These are phyloP conservation scores for Ilyonectria robusta DNA, from an alignment of 2,329 filamentous ascomycete genomes.

Conservation along the genomic window DNA sequence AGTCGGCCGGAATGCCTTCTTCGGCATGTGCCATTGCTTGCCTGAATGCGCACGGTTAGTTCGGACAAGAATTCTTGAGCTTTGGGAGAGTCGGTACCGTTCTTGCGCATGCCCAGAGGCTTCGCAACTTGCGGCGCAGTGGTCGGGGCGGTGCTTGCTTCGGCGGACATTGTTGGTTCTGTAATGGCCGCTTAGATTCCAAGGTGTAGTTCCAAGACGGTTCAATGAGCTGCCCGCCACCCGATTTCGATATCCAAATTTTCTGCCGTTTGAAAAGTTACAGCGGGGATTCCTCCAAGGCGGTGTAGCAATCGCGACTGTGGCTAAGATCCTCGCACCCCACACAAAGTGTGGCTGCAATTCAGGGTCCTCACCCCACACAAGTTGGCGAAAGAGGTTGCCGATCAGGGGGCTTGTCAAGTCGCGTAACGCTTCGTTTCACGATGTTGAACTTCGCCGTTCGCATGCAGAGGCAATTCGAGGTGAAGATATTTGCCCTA, in stretches of 20 bases:
- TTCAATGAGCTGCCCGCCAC: conserved; percentile 18
- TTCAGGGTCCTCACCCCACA: conserved; percentile 45
- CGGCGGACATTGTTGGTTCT: conserved; percentile 60
- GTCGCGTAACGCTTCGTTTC: conserved; percentile 36
- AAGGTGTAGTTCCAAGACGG: conserved; percentile 26
- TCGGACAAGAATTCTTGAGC: neutral
- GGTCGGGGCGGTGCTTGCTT: conserved; percentile 50
- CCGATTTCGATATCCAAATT: conserved; percentile 41
- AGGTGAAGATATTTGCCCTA: neutral
- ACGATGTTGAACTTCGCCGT: conserved; percentile 12
- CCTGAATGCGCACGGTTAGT: conserved; percentile 66
- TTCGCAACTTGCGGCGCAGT: conserved; percentile 55
- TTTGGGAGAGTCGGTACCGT: conserved; percentile 69
- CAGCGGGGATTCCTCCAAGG: conserved; percentile 35
- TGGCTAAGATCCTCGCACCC: conserved; percentile 33
- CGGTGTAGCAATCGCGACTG: conserved; percentile 34
- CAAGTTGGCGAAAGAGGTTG: conserved; percentile 38
- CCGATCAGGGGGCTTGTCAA: conserved; percentile 34
- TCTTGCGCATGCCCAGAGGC: conserved; percentile 81
- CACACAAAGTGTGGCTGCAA: conserved; percentile 38
- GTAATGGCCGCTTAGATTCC: conserved; percentile 7
- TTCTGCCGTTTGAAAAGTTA: conserved; percentile 48
- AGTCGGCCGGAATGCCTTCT: conserved; percentile 87
- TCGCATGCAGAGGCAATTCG: conserved; percentile 3
- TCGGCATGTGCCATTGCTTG: conserved; percentile 92